Evolutionary conservation across 192 early-diverging fungal species (phyloP).

Genomic region (Coemansia umbellata): DNA sequence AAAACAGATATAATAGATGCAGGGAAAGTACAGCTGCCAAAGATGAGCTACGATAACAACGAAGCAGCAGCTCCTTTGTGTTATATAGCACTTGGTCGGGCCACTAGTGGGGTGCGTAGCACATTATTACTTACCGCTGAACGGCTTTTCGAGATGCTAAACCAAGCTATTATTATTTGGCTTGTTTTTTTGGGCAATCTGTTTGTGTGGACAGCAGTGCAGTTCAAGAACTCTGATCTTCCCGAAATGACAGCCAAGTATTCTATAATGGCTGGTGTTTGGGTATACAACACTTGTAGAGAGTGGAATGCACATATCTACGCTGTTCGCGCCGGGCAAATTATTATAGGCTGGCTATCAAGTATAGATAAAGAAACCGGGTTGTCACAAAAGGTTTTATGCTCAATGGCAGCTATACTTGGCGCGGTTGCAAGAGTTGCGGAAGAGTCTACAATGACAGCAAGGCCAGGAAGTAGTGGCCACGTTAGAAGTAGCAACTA

Average conservation of each 20-base stretch:
- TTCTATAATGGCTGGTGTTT: not conserved
- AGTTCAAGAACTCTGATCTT: conserved; percentile 30
- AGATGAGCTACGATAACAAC: not conserved
- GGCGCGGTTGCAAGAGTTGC: conserved; percentile 24
- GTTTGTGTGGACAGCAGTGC: conserved; percentile 21
- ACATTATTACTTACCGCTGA: not conserved
- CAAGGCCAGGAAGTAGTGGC: no score
- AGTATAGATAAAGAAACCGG: conserved; percentile 20
- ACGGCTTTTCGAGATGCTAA: conserved; percentile 6
- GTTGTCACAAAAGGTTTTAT: conserved; percentile 20
- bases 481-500: no score
- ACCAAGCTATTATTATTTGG: conserved; percentile 22
- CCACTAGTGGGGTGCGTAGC: conserved; percentile 5
- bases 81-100: not conserved
- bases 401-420: conserved; percentile 23
- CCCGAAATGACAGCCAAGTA: conserved; percentile 14
- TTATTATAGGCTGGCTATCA: conserved; percentile 8
- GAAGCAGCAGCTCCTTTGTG: no score
- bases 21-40: no score
- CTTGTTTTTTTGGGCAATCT: conserved; percentile 30
- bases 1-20: no score
- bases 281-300: not conserved
- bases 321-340: not conserved
- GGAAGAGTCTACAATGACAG: conserved; percentile 1
- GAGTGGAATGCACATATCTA: conserved; percentile 9